These are phyloP conservation scores for Cladosporium velox DNA, from an alignment of 2,329 filamentous ascomycete species.

Conservation along the genomic window DNA sequence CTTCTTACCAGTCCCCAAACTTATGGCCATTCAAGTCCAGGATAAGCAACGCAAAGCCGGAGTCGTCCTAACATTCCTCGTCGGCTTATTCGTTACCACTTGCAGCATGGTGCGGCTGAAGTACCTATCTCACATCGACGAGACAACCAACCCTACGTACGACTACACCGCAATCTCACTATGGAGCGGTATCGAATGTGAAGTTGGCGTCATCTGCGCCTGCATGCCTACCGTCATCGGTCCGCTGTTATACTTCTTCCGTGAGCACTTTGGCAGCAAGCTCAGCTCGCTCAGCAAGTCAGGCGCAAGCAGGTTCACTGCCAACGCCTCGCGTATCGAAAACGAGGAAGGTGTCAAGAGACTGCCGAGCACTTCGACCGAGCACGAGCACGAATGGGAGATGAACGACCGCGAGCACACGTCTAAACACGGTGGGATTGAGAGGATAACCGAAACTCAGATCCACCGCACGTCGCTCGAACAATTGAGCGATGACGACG, in stretches of 20 bases:
- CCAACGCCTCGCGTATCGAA: background rate
- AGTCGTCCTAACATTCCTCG: constrained; percentile 6
- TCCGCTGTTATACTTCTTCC: constrained; percentile 7
- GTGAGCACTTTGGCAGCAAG: constrained; percentile 1
- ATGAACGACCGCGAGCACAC: background rate
- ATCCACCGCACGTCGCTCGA: constrained; percentile 2
- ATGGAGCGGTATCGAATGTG: constrained; percentile 29
- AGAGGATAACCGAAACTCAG: background rate
- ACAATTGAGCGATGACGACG: constrained; percentile 11
- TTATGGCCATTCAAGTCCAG: background rate
- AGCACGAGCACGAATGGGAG: background rate
- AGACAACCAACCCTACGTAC: constrained; percentile 26
- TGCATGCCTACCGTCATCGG: constrained; percentile 25
- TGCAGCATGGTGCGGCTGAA: constrained; percentile 27
- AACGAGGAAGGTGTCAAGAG: constrained; percentile 1
- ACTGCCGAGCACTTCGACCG: constrained; percentile 3
- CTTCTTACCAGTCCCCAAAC: background rate
- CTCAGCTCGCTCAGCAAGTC: constrained; percentile 13
- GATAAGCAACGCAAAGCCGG: constrained; percentile 5
- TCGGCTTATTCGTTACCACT: constrained; percentile 27
- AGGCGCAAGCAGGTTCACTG: background rate
- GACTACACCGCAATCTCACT: constrained; percentile 26
- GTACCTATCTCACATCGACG: constrained; percentile 21
- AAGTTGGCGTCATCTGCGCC: constrained; percentile 29
- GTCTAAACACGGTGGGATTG: background rate